Percentiles rank a stretch among this genome's conserved stretches.
Conservation (phyloP, 2,329 filamentous ascomycete genomes). For the Coccinonectria pachysandricola region DNA sequence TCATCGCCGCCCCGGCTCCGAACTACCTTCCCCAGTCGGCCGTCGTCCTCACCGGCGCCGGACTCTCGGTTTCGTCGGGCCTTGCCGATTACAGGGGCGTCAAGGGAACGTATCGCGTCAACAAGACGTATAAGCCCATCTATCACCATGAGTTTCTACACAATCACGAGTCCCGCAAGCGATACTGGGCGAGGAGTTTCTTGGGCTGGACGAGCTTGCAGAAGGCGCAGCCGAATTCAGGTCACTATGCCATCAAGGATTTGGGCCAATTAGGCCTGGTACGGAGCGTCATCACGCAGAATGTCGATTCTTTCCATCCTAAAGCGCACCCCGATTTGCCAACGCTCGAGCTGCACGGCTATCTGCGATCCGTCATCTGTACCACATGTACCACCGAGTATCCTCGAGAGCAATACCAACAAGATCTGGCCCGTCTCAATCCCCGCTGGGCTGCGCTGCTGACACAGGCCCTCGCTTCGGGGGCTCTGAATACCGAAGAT, state of each 20-base stretch:
- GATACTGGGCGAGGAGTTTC: conserved; percentile 95
- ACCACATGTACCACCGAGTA: conserved; percentile 65
- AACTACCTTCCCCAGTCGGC: conserved; percentile 36
- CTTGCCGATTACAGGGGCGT: conserved; percentile 85
- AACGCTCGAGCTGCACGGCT: conserved; percentile 85
- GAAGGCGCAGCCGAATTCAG: conserved; percentile 67
- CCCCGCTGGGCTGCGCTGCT: conserved; percentile 77
- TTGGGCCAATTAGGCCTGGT: conserved; percentile 65
- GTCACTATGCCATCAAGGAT: conserved; percentile 66
- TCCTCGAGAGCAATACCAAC: conserved; percentile 64
- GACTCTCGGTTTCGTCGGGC: conserved; percentile 86
- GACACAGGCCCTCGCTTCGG: conserved; percentile 56
- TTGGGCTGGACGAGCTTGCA: conserved; percentile 80
- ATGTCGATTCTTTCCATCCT: conserved; percentile 90
- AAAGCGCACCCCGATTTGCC: conserved; percentile 62
- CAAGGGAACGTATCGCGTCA: conserved; percentile 86
- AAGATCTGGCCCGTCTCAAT: conserved; percentile 66
- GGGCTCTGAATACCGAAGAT: conserved; percentile 70
- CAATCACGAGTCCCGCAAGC: conserved; percentile 73
- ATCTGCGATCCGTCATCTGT: conserved; percentile 72
- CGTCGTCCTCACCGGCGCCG: conserved; percentile 63
- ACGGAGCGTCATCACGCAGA: conserved; percentile 78
- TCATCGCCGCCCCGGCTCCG: conserved; percentile 56
- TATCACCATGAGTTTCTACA: conserved; percentile 84
- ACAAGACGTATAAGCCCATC: conserved; percentile 81